phyloP scores from a whole-genome alignment of 306 rosid species.

The Fragaria nilgerrensis region DNA sequence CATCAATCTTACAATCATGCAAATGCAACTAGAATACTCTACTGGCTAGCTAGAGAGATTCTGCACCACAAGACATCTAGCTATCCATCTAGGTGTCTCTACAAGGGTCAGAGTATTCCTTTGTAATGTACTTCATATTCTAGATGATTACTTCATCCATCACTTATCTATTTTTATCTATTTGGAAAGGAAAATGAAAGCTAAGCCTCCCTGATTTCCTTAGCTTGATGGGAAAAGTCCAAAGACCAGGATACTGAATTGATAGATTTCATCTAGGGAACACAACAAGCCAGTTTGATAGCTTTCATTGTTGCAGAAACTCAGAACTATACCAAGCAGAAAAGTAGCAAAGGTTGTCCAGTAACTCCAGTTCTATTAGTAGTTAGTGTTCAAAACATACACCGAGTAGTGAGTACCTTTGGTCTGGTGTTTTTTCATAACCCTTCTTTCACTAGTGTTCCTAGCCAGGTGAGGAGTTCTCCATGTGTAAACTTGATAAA shows the following conservation, averaged over 20 bases:
- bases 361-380: not conserved
- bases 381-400: not conserved
- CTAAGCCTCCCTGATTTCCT: not conserved
- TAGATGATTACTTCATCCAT: not conserved
- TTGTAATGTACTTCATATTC: not conserved
- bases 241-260: not conserved
- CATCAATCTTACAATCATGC: slow-evolving; percentile 8
- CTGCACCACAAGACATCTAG: not conserved
- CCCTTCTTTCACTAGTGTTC: too few relatives aligned
- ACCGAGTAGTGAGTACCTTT: too few relatives aligned
- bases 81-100: not conserved
- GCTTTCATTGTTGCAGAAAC: not conserved
- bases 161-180: not conserved
- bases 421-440: too few relatives aligned
- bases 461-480: too few relatives aligned
- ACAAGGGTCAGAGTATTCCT: too few relatives aligned
- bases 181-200: not conserved
- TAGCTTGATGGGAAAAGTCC: not conserved
- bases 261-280: not conserved
- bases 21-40: not conserved
- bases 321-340: not conserved
- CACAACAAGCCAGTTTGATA: not conserved
- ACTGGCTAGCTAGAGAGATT: not conserved
- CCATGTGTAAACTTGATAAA: too few relatives aligned
- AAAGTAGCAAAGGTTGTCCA: not conserved